These are phyloP conservation scores for Podospora pseudopauciseta DNA, from an alignment of 495 filamentous ascomycete genomes.

Conservation along the genomic window DNA sequence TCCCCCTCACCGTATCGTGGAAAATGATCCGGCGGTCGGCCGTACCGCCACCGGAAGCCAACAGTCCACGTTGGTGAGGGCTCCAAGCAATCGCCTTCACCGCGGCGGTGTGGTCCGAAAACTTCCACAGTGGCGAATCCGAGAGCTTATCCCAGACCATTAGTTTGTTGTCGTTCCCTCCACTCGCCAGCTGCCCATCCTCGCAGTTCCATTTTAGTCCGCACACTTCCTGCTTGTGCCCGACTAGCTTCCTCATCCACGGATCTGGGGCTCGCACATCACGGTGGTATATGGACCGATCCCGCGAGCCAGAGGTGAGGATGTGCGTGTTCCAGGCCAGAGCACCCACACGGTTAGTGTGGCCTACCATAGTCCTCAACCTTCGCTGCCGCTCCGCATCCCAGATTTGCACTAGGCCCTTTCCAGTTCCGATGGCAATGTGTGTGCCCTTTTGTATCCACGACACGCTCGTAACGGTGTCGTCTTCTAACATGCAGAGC, in stretches of 20 bases:
- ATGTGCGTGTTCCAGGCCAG: conserved; percentile 98
- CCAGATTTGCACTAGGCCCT: conserved; percentile 96
- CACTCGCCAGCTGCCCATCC: conserved; percentile 90
- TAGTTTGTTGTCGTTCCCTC: conserved; percentile 96
- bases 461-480: conserved; percentile 91
- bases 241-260: conserved; percentile 76
- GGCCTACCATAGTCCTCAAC: conserved; percentile 92
- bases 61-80: conserved; percentile 85
- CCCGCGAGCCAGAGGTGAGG: conserved; percentile 88
- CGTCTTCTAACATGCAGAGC: conserved; percentile 87
- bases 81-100: conserved; percentile 99
- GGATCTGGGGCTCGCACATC: conserved; percentile 94
- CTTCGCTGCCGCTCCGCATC: conserved; percentile 82
- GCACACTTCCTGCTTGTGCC: conserved; percentile 98
- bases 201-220: conserved; percentile 97
- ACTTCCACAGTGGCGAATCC: conserved; percentile 84
- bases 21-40: conserved; percentile 96
- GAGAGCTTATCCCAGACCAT: conserved; percentile 96
- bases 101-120: conserved; percentile 87
- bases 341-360: conserved; percentile 84
- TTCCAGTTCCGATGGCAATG: conserved; percentile 87
- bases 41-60: conserved; percentile 95
- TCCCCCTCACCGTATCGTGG: conserved; percentile 84
- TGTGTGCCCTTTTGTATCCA: conserved; percentile 98
- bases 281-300: conserved; percentile 89